A percentile compares a stretch with the other conserved stretches of the same genome.
phyloP scores from a whole-genome alignment of 495 filamentous ascomycete species.

The Clavariopsis aquatica region DNA sequence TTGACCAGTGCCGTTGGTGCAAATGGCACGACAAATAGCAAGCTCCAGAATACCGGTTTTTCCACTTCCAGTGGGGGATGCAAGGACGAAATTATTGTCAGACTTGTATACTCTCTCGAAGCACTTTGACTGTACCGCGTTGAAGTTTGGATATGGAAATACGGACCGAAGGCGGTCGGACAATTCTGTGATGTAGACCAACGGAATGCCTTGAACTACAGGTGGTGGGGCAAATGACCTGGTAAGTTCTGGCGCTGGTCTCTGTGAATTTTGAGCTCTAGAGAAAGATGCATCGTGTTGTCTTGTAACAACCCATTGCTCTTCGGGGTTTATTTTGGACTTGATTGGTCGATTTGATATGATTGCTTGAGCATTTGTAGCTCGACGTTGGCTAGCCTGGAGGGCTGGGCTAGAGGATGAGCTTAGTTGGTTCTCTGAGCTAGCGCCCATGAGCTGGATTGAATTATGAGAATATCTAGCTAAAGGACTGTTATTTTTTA shows the following conservation, averaged over 20 bases:
- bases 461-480: conserved; percentile 25
- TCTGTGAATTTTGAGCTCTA: background rate
- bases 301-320: background rate
- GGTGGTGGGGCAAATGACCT: conserved; percentile 47
- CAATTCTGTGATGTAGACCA: conserved; percentile 70
- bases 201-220: conserved; percentile 65
- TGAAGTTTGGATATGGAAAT: conserved; percentile 83
- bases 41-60: conserved; percentile 92
- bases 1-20: conserved; percentile 60
- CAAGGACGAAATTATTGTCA: conserved; percentile 82
- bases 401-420: conserved; percentile 44
- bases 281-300: background rate
- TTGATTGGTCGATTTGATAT: background rate
- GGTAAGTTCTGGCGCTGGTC: conserved; percentile 11
- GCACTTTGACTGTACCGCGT: conserved; percentile 88
- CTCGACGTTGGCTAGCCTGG: conserved; percentile 41
- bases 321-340: background rate
- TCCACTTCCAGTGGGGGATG: conserved; percentile 90
- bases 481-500: background rate
- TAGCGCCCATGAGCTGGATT: conserved; percentile 17
- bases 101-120: conserved; percentile 71
- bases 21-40: conserved; percentile 80
- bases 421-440: conserved; percentile 28
- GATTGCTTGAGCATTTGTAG: background rate
- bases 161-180: conserved; percentile 76